phyloP scores from a whole-genome alignment of 2,329 filamentous ascomycete genomes.

The Fusarium redolens region DNA sequence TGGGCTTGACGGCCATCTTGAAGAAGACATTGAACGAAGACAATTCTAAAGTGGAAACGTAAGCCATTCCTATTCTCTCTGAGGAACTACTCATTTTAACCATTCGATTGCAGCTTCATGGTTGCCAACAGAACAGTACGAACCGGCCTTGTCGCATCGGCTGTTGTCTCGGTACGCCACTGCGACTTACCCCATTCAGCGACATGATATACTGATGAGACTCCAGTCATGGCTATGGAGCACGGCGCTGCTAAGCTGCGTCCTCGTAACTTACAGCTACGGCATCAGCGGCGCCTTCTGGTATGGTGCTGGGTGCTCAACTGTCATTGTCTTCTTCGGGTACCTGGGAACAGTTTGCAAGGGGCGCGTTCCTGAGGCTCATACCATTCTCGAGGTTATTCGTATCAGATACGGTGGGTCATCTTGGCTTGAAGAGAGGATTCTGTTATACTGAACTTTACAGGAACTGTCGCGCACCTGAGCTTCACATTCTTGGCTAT shows the following conservation, averaged over 20 bases:
- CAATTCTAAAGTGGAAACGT: not conserved
- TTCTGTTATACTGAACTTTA: rapidly evolving
- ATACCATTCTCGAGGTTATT: not conserved
- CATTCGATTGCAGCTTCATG: not conserved
- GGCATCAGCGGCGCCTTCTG: not conserved
- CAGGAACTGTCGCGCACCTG: not conserved
- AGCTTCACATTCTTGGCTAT: not conserved
- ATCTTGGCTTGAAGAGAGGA: not conserved
- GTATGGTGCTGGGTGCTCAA: not conserved
- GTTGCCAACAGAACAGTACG: not conserved
- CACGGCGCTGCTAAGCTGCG: not conserved
- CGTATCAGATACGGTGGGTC: not conserved
- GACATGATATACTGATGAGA: rapidly evolving
- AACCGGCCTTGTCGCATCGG: not conserved
- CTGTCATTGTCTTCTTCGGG: not conserved
- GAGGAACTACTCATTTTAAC: no score
- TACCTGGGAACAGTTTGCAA: not conserved
- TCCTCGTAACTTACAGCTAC: not conserved
- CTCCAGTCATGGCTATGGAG: not conserved
- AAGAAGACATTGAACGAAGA: not conserved
- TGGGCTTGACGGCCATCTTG: rapidly evolving
- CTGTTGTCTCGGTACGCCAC: rapidly evolving
- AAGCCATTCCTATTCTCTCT: no score
- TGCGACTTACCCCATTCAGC: rapidly evolving
- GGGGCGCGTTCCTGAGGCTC: not conserved